phyloP scores from a whole-genome alignment of 495 filamentous ascomycete genomes.

The Trypethelium eluteriae region DNA sequence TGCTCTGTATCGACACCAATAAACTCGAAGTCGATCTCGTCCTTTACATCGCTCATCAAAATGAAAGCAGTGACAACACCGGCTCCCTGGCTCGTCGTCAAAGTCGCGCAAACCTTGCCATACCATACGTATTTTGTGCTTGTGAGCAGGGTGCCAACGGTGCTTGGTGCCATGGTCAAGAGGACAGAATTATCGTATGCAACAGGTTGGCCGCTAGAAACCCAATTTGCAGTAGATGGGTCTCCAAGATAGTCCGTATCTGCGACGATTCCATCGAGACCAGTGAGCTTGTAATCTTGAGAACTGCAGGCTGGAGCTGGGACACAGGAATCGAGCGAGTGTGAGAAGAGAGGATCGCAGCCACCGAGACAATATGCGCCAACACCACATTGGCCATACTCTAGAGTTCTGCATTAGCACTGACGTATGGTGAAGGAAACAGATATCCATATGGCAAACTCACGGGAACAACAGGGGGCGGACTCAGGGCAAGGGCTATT shows the following conservation, averaged over 20 bases:
- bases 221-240: conserved; percentile 71
- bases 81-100: conserved; percentile 76
- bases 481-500: conserved; percentile 63
- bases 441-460: conserved; percentile 36
- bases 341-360: conserved; percentile 80
- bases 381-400: conserved; percentile 88
- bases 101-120: conserved; percentile 74
- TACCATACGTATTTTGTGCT: conserved; percentile 95
- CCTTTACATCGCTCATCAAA: conserved; percentile 85
- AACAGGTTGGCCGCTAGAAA: conserved; percentile 68
- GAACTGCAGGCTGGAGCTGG: conserved; percentile 73
- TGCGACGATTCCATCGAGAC: conserved; percentile 56
- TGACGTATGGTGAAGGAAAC: conserved; percentile 4
- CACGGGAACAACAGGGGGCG: conserved; percentile 88
- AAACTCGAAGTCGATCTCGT: conserved; percentile 97
- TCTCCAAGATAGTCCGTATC: conserved; percentile 84
- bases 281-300: conserved; percentile 62
- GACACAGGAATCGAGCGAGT: conserved; percentile 75
- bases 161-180: conserved; percentile 76
- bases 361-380: conserved; percentile 95
- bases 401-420: conserved; percentile 40
- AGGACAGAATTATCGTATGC: conserved; percentile 54
- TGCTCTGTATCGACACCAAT: conserved; percentile 69
- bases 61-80: conserved; percentile 97
- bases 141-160: conserved; percentile 79